Conservation (phyloP, 257 asterid genomes). For the Misopates orontium region DNA sequence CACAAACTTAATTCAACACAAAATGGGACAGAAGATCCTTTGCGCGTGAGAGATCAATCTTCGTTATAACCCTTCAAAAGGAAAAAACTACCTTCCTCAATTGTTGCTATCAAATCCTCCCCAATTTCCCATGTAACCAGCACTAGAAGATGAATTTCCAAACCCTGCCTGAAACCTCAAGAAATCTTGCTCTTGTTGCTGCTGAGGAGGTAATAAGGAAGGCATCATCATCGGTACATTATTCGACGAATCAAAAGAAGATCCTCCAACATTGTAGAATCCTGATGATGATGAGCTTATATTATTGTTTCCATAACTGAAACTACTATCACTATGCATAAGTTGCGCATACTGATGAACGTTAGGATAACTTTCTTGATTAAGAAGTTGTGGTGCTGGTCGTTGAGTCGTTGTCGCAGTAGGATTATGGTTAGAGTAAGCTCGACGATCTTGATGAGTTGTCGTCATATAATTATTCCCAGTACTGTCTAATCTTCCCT, state of each 20-base stretch:
- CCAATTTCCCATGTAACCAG: constrained; percentile 39
- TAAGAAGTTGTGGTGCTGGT: too few relatives aligned
- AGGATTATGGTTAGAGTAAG: neutral
- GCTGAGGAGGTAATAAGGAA: constrained; percentile 17
- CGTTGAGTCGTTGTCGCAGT: constrained; percentile 10
- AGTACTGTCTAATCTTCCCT: constrained; percentile 27
- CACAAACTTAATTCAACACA: neutral
- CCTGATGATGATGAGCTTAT: neutral
- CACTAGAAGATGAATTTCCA: constrained; percentile 30
- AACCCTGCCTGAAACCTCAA: constrained; percentile 33
- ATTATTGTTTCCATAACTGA: constrained; percentile 20
- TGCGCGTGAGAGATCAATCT: neutral
- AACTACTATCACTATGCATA: neutral
- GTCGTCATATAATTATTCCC: neutral
- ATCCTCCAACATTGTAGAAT: constrained; percentile 23
- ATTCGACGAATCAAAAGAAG: constrained; percentile 32
- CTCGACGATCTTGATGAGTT: constrained; percentile 18
- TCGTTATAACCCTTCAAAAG: neutral
- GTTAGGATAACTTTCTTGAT: constrained; percentile 28
- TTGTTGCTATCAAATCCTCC: constrained; percentile 33
- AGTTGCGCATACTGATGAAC: constrained; percentile 28
- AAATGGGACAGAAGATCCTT: too few relatives aligned
- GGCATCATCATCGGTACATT: neutral
- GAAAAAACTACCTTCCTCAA: constrained; percentile 33
- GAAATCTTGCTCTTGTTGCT: constrained; percentile 33